A percentile compares a stretch with the other conserved stretches of the same genome.
Evolutionary conservation across 73 alveolate species (phyloP).

Genomic region (Effrenium voratum): DNA sequence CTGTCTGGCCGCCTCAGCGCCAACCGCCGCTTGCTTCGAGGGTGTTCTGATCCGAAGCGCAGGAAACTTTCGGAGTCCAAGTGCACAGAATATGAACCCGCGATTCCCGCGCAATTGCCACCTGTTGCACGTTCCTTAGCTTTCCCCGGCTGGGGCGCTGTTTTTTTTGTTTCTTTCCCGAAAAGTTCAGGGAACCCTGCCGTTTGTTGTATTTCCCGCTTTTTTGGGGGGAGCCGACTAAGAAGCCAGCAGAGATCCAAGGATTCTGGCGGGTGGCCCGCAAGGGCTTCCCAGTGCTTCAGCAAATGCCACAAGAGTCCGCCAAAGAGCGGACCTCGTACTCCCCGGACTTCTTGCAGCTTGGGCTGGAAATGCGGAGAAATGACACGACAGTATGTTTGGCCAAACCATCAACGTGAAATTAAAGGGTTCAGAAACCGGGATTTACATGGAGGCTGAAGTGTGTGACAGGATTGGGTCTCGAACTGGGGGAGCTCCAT

Average conservation of each 20-base stretch:
- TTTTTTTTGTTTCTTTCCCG: too few species aligned
- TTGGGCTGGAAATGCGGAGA: not conserved
- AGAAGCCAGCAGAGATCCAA: too few species aligned
- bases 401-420: not conserved
- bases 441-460: not conserved
- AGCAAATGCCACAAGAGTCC: conserved; percentile 32
- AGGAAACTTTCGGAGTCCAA: too few species aligned
- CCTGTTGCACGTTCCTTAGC: too few species aligned
- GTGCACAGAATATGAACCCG: too few species aligned
- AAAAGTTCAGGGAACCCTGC: too few species aligned
- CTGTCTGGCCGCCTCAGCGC: not conserved
- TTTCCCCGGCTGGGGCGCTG: too few species aligned
- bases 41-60: too few species aligned
- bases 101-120: too few species aligned
- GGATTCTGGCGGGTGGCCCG: conserved; percentile 42
- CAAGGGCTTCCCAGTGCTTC: conserved; percentile 39
- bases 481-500: not conserved
- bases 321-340: conserved; percentile 20
- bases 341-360: conserved; percentile 47
- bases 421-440: not conserved
- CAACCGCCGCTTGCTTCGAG: not conserved
- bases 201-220: too few species aligned
- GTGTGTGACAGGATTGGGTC: not conserved
- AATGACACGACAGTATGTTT: not conserved
- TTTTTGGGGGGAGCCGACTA: too few species aligned